A percentile compares a stretch with the other conserved stretches of the same genome.
These are phyloP conservation scores for Citrullus amarus DNA, from an alignment of 306 rosid species.

Conservation along the genomic window DNA sequence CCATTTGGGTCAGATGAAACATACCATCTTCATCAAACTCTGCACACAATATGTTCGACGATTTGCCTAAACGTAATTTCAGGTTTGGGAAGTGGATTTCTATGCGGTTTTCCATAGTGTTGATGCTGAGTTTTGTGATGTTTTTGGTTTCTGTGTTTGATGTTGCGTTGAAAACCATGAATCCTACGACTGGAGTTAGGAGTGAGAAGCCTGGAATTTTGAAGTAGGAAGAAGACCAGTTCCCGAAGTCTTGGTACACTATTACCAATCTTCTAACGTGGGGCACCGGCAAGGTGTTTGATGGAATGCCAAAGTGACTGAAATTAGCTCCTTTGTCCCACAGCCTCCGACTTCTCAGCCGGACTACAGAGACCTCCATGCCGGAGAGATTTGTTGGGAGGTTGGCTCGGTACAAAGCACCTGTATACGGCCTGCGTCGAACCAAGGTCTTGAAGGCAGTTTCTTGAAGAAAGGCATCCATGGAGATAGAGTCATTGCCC, in stretches of 20 bases:
- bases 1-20: conserved; percentile 35
- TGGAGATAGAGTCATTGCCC: conserved; percentile 32
- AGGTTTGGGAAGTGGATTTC: conserved; percentile 34
- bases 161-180: conserved; percentile 69
- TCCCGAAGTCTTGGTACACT: conserved; percentile 60
- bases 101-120: conserved; percentile 47
- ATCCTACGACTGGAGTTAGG: conserved; percentile 59
- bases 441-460: conserved; percentile 39
- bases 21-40: conserved; percentile 41
- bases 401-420: conserved; percentile 41
- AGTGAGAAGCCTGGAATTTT: conserved; percentile 45
- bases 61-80: conserved; percentile 12
- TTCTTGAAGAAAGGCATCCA: conserved; percentile 42
- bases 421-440: conserved; percentile 48
- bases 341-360: conserved; percentile 57
- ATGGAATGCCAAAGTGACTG: conserved; percentile 51
- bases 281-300: conserved; percentile 56
- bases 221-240: conserved; percentile 57
- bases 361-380: conserved; percentile 47
- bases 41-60: conserved; percentile 36
- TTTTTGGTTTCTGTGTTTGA: conserved; percentile 33
- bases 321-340: conserved; percentile 74
- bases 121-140: conserved; percentile 35
- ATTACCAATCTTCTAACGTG: conserved; percentile 62
- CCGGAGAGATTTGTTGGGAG: conserved; percentile 58